Base-by-base conservation (phyloP, 176 grass and related monocot species). In the Saccharum spontaneum region DNA sequence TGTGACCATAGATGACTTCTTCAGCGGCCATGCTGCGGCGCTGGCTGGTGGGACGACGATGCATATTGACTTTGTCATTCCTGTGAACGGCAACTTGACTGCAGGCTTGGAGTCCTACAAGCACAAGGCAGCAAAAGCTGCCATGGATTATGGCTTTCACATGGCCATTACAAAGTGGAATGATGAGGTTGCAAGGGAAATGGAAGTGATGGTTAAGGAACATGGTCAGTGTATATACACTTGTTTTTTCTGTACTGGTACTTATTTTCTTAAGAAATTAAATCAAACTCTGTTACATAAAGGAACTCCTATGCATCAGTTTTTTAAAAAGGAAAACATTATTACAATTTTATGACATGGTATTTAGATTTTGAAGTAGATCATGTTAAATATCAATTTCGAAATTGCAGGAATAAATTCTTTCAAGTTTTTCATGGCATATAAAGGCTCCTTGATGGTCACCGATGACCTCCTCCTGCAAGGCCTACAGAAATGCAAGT, bases 361-460 rank as follows among this genome's bases (percentile, higher is more conserved):
- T 61, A 11, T 61, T 61, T 10, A 61, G 57, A 61, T 24, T 61
- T 61, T 23, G 57, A 61, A 11, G 57, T 24, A 61, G 2, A 61
- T 11, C n/a, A 7, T 59, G 24, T 61, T 61, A 11, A 61, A 61
- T 24, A 24, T 23, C 22, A 61, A 61, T 61, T 61, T 77, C 55
- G 4, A 26, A 63, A 63, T 79, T 83, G 40, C 87, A 98, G 96
- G 96, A 13, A 98, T 98, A 87, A 98, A 98, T 79, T 98, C 97
- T 85, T 98, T 98, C 91, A 98, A 98, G 86, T 98, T 98, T 72
- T 98, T 98, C 86, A 98, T 98, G 97, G 93, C 97, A 87, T 98
- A 98, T 66, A 98, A 98, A 85, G 97, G 97, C 43, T 89, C 97
- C 4, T 81, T 98, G 23, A 98, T 95, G 97, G 85, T 98, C 62